phyloP scores from a whole-genome alignment of 495 filamentous ascomycete species.

The Aspergillus panamensis region DNA sequence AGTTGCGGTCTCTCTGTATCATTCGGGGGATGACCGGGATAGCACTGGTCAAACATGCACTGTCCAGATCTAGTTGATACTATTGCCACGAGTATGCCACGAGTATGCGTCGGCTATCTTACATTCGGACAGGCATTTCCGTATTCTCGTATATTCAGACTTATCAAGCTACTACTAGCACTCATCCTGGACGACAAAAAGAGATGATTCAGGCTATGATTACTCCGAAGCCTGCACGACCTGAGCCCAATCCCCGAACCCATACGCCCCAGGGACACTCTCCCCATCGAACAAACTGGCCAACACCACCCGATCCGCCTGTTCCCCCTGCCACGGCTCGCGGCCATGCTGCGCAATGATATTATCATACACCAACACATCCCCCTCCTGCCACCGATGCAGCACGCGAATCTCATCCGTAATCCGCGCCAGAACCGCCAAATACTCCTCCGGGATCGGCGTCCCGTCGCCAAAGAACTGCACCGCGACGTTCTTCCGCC shows the following conservation, averaged over 20 bases:
- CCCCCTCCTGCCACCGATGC: conserved; percentile 38
- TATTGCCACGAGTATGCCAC: no score
- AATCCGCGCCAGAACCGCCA: conserved; percentile 43
- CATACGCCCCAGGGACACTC: conserved; percentile 42
- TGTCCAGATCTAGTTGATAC: no score
- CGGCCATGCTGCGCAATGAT: conserved; percentile 47
- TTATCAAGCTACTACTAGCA: no score
- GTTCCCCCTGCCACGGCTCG: conserved; percentile 45
- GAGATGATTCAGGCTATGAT: no score
- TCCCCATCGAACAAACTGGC: conserved; percentile 44
- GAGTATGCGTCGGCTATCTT: no score
- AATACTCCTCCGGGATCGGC: conserved; percentile 49
- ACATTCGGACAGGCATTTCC: no score
- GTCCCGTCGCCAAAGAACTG: conserved; percentile 48
- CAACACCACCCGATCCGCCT: conserved; percentile 42
- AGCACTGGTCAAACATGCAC: no score
- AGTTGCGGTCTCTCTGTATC: no score
- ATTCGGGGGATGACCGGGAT: no score
- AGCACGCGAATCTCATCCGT: conserved; percentile 48
- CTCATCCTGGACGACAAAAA: no score
- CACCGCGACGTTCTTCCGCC: conserved; percentile 22
- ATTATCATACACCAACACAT: conserved; percentile 49
- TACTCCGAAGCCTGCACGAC: conserved; percentile 36
- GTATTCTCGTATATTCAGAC: no score
- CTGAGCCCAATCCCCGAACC: conserved; percentile 43